phyloP scores from a whole-genome alignment of 345 rosid species.

The Viola odorata region DNA sequence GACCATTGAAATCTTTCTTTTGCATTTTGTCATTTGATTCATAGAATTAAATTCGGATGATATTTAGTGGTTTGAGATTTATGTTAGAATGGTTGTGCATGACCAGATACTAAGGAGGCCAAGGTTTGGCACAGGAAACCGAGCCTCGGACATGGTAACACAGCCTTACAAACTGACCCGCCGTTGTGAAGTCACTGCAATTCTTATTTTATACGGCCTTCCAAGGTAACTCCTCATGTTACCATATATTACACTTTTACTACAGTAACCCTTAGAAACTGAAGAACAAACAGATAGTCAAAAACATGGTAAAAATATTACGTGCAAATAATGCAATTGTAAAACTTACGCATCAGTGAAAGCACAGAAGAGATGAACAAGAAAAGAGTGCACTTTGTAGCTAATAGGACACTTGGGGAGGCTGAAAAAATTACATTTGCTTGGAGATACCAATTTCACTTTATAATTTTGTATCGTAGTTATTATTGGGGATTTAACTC shows the following conservation, averaged over 20 bases:
- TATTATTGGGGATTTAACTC: neutral
- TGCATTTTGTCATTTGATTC: conserved; percentile 8
- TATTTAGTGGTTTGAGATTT: conserved; percentile 8
- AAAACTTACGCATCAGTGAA: no score
- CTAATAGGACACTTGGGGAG: no score
- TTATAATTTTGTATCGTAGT: no score
- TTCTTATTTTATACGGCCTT: conserved; percentile 89
- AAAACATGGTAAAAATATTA: neutral
- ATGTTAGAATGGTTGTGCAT: conserved; percentile 13
- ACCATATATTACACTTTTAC: neutral
- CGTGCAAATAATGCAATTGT: neutral
- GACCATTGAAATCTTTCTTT: conserved; percentile 1
- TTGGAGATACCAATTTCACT: no score
- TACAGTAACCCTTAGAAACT: neutral
- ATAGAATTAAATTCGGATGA: neutral
- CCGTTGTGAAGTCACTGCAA: conserved; percentile 90
- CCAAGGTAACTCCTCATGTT: conserved; percentile 52
- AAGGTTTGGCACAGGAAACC: conserved; percentile 61
- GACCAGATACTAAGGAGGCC: conserved; percentile 68
- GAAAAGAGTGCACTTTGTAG: no score
- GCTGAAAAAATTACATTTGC: no score
- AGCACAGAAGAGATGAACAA: no score
- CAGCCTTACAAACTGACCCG: conserved; percentile 80
- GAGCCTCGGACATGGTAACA: conserved; percentile 54
- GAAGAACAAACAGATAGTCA: neutral